phyloP scores from a whole-genome alignment of 108 stramenopile species.

The Epipyxis sp. region DNA sequence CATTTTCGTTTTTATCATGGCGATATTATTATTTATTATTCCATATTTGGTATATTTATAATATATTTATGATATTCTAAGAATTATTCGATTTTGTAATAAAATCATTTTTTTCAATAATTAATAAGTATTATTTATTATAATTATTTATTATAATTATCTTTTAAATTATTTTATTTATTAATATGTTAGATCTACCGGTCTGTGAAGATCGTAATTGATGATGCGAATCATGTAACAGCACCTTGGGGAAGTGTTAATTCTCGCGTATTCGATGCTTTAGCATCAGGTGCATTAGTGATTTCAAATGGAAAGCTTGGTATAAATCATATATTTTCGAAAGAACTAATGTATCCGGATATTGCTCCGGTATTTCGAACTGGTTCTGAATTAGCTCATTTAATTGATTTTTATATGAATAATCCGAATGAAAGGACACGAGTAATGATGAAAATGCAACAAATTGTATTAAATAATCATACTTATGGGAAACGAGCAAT shows the following conservation, averaged over 20 bases:
- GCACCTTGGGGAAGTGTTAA: slow-evolving; percentile 33
- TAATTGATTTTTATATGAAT: neutral
- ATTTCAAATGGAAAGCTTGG: slow-evolving; percentile 14
- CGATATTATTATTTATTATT: too few relatives aligned
- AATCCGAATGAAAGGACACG: neutral
- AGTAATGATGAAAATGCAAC: slow-evolving; percentile 12
- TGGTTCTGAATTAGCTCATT: neutral
- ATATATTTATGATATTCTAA: too few relatives aligned
- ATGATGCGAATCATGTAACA: slow-evolving; percentile 31
- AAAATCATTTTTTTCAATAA: too few relatives aligned
- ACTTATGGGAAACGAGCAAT: slow-evolving; percentile 16
- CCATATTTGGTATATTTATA: too few relatives aligned
- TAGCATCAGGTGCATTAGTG: slow-evolving; percentile 29
- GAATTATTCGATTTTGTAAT: too few relatives aligned
- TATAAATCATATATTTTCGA: neutral
- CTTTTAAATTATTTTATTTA: too few relatives aligned
- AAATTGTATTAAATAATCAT: slow-evolving; percentile 10
- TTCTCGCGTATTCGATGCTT: slow-evolving; percentile 20
- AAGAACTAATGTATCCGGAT: neutral
- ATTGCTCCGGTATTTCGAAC: neutral
- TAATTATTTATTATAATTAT: too few relatives aligned
- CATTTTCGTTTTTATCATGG: too few relatives aligned
- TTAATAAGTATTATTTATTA: too few relatives aligned
- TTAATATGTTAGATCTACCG: slow-evolving; percentile 14
- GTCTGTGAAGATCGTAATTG: slow-evolving; percentile 21